Evolutionary conservation across 2,329 filamentous ascomycete genomes (phyloP).

Genomic region (Verticillium tricorpus): DNA sequence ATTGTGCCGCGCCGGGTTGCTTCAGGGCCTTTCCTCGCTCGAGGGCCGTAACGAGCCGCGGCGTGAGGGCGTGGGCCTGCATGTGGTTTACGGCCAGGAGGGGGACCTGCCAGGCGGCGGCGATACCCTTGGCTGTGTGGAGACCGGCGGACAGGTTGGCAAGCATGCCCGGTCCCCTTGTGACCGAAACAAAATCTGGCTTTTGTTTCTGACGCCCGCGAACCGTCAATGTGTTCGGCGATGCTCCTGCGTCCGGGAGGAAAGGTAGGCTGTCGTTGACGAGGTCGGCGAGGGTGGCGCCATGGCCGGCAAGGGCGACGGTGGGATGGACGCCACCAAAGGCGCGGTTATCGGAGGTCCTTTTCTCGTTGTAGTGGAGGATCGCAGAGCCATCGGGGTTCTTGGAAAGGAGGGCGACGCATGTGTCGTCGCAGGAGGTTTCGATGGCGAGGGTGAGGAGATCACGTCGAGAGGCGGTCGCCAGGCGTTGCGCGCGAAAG

Average conservation of each 20-base stretch:
- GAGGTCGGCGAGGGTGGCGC: constrained; percentile 62
- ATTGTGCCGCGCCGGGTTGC: neutral
- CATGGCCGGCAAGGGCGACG: constrained; percentile 71
- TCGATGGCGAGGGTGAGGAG: constrained; percentile 69
- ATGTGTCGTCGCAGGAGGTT: constrained; percentile 89
- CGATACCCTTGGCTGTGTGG: constrained; percentile 80
- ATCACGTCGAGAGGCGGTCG: constrained; percentile 14
- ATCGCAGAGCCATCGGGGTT: constrained; percentile 34
- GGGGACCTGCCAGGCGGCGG: constrained; percentile 77
- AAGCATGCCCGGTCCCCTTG: constrained; percentile 85
- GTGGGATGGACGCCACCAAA: constrained; percentile 79
- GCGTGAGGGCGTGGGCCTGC: constrained; percentile 92
- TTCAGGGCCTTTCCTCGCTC: constrained; percentile 16
- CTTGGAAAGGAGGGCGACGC: constrained; percentile 74
- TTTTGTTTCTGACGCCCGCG: constrained; percentile 26
- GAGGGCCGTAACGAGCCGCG: constrained; percentile 67
- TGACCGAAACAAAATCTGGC: constrained; percentile 84
- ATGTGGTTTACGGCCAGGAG: constrained; percentile 91
- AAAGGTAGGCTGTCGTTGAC: constrained; percentile 57
- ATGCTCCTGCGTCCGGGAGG: constrained; percentile 33
- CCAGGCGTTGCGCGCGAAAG: neutral
- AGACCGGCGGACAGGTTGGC: constrained; percentile 74
- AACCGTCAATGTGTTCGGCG: constrained; percentile 8
- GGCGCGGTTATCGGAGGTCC: constrained; percentile 72
- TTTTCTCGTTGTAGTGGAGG: constrained; percentile 74